phyloP scores from a whole-genome alignment of 768 basidiomycete genomes.

The Amanita fuliginea region DNA sequence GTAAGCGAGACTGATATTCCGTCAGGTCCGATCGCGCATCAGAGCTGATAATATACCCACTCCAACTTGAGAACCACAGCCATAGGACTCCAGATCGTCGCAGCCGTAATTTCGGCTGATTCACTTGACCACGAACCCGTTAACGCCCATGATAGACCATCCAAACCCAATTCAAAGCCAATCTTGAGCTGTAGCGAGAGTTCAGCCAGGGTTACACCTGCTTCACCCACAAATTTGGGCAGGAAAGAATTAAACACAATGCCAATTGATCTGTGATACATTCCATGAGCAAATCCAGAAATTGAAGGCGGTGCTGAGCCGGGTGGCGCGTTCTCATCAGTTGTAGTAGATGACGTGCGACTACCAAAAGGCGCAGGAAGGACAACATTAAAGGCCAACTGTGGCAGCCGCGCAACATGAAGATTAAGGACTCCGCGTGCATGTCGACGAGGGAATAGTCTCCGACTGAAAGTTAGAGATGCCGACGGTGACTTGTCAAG shows the following conservation, averaged over 20 bases:
- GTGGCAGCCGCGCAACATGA: slow-evolving; percentile 21
- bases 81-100: slow-evolving; percentile 28
- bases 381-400: slow-evolving; percentile 29
- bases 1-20: slow-evolving; percentile 33
- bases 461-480: slow-evolving; percentile 35
- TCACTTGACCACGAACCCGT: slow-evolving; percentile 40
- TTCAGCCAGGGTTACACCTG: slow-evolving; percentile 41
- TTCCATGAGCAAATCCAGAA: slow-evolving; percentile 37
- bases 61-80: slow-evolving; percentile 46
- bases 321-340: slow-evolving; percentile 12
- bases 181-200: slow-evolving; percentile 42
- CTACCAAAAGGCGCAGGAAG: slow-evolving; percentile 31
- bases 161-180: slow-evolving; percentile 35
- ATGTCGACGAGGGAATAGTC: slow-evolving; percentile 37
- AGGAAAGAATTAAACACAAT: slow-evolving; percentile 33
- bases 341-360: slow-evolving; percentile 6
- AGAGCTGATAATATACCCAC: slow-evolving; percentile 27
- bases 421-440: slow-evolving; percentile 35
- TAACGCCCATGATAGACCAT: slow-evolving; percentile 30
- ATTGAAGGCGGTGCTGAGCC: slow-evolving; percentile 27
- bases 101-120: slow-evolving; percentile 30
- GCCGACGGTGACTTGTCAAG: slow-evolving; percentile 23
- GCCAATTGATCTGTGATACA: slow-evolving; percentile 38
- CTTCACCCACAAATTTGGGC: slow-evolving; percentile 40
- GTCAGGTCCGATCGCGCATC: slow-evolving; percentile 9